A percentile compares a stretch with the other conserved stretches of the same genome.
Conservation (phyloP, 805 yeast genomes). For the Candida pini region DNA sequence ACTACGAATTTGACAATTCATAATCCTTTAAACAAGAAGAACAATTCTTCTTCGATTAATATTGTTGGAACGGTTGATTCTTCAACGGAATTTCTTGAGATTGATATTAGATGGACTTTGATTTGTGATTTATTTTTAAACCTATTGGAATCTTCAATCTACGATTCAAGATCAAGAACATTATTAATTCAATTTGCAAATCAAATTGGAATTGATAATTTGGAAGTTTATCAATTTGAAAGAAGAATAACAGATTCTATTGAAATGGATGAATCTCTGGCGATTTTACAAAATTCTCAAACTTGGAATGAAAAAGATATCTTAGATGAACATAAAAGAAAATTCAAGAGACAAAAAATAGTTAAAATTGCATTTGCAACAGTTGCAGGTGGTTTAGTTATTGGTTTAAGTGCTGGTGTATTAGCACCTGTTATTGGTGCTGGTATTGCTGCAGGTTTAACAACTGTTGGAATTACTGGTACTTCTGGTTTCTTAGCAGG, state of each 20-base stretch:
- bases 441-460: constrained; percentile 93
- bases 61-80: constrained; percentile 22
- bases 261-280: constrained; percentile 60
- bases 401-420: constrained; percentile 92
- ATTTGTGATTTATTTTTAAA: constrained; percentile 85
- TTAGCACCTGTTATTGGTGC: constrained; percentile 98
- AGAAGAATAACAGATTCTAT: constrained; percentile 83
- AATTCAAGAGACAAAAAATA: constrained; percentile 58
- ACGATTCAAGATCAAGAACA: constrained; percentile 84
- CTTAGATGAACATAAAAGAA: constrained; percentile 65
- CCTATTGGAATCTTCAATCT: constrained; percentile 74
- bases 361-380: constrained; percentile 94
- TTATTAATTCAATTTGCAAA: constrained; percentile 66
- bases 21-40: constrained; percentile 40
- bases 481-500: constrained; percentile 91
- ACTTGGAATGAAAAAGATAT: constrained; percentile 69
- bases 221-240: constrained; percentile 85
- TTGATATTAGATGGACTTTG: constrained; percentile 90
- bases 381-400: constrained; percentile 88
- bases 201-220: constrained; percentile 47
- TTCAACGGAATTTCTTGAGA: constrained; percentile 37
- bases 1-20: constrained; percentile 35
- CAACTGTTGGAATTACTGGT: constrained; percentile 94
- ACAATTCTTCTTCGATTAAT: constrained; percentile 9
- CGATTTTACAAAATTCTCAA: constrained; percentile 35